phyloP scores from a whole-genome alignment of 805 yeast species.

The Starmerella cellae region DNA sequence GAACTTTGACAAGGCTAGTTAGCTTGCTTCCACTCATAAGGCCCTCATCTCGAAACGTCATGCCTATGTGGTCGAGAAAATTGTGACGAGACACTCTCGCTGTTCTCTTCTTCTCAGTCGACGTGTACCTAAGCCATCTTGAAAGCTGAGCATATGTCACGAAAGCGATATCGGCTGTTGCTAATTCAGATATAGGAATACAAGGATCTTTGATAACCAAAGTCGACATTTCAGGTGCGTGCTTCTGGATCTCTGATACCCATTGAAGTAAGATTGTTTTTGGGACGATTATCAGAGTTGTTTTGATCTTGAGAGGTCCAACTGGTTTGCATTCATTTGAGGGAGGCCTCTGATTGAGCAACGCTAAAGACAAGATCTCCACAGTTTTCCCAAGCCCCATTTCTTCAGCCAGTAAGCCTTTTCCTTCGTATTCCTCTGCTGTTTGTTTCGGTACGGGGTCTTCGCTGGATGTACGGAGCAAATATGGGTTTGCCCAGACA shows the following conservation, averaged over 20 bases:
- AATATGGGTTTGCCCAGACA: conserved; percentile 24
- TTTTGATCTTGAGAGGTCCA: conserved; percentile 36
- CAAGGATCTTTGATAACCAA: conserved; percentile 31
- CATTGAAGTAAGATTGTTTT: conserved; percentile 75
- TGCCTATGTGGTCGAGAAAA: background rate
- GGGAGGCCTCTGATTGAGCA: conserved; percentile 41
- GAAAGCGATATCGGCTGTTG: conserved; percentile 61
- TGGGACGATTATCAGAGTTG: conserved; percentile 79
- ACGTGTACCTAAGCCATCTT: conserved; percentile 49
- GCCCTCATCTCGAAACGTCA: background rate
- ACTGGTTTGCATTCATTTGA: background rate
- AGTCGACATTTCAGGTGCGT: conserved; percentile 50
- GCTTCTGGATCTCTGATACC: conserved; percentile 53
- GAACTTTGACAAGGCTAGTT: conserved; percentile 67
- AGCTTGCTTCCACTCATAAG: conserved; percentile 5
- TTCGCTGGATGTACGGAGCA: conserved; percentile 4
- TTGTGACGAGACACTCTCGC: conserved; percentile 21
- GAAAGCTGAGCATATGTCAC: conserved; percentile 64
- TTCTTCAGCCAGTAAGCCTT: conserved; percentile 77
- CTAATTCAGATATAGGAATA: conserved; percentile 39
- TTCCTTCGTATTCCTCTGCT: conserved; percentile 28
- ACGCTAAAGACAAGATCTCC: conserved; percentile 56
- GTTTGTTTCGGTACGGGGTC: conserved; percentile 5
- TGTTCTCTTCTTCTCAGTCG: conserved; percentile 51
- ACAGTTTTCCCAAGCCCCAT: conserved; percentile 97